Base-by-base conservation (phyloP, 225 moss, liverwort and hornwort species). In the Pleurozium schreberi region DNA sequence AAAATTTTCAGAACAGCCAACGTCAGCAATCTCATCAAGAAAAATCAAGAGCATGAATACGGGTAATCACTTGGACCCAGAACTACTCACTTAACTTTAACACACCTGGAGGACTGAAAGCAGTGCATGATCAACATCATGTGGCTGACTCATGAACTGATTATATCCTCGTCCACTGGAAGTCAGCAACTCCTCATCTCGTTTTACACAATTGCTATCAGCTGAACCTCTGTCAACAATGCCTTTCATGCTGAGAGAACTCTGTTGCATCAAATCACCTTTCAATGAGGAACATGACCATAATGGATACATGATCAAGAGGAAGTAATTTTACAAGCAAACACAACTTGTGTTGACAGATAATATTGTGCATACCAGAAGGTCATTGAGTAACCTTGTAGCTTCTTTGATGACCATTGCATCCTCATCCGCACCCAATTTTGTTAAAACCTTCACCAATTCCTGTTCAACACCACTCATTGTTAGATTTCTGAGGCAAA, bases 71-170 rank as follows among this genome's bases (percentile, higher is more conserved):
- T 63, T 70, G 64, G 36, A 45, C 42, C 57, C 84, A 93, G 34
- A 86, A 80, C 80, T 88, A 88, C 80, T 89, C 40, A 36, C 70
- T 76, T n/a, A 80, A 83, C 27, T 57, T 75, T 62, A 91, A 80
- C 91, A 77, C 88, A 99, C 98, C 99, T 96, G 96, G 79, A 99
- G 95, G 78, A 99, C 86, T 87, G 90, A 94, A 83, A 99, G 94
- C 90, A 97, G 85, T 84, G 90, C 93, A 47, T 95, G 93, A 87
- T 99, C 99, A 87, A 97, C 88, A 86, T 96, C 97, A 89, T 92
- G 84, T 33, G 89, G 89, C 85, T 81, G 82, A 90, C 84, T 89
- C 84, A 77, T 49, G 43, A 90, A 87, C 59, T 88, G 91, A 27
- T 88, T 86, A 88, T 90, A 82, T 89, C 91, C 93, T 89, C 59